Base-by-base conservation (phyloP, 805 yeast genomes). In the Starmera dryadoides region DNA sequence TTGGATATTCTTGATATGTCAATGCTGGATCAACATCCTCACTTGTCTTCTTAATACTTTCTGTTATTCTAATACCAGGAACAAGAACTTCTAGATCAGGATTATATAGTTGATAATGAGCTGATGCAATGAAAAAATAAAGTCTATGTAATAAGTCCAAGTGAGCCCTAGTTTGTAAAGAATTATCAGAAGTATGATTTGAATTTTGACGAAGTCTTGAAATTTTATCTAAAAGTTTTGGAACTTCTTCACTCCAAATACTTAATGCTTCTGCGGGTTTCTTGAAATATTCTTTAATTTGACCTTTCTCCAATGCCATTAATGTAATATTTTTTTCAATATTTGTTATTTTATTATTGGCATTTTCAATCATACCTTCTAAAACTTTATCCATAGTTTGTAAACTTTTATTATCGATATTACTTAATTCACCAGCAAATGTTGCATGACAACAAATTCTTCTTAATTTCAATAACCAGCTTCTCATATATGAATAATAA, bases 381-480 rank as follows among this genome's bases (percentile, higher is more conserved):
- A 93, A 63, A 6, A 91, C 86, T 35, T 78, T 82, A 40, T 77
- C 83, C 45, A 91, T 66, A 0, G 85, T 73, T 38, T 73, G 63
- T 29, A 25, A 32, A 3, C 32, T 10, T 6, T 23, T 35, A 12
- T 17, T 19, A 12, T 7, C 34, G 34, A 39, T 34, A 43, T 37
- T n/a, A 52, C 56, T 30, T 9, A 21, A 21, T 6, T 21, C 23
- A 21, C 23, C 23, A 49, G 59, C 44, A 45, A 58, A 36, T 49
- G 74, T 76, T 1, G 95, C 86, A 60, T 86, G 94, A 42, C 93
- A 85, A 49, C 97, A 91, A 0, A 85, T 69, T 50, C 85, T 87
- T 26, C 98, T 67, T 22, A 91, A 60, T 35, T 73, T 66, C 6
- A 69, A 65, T 7, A 91, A 62, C 93, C 95, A 86, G 10, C 64